These are phyloP conservation scores for Byssochlamys sp. DNA, from an alignment of 2,329 filamentous ascomycete genomes.

Conservation along the genomic window DNA sequence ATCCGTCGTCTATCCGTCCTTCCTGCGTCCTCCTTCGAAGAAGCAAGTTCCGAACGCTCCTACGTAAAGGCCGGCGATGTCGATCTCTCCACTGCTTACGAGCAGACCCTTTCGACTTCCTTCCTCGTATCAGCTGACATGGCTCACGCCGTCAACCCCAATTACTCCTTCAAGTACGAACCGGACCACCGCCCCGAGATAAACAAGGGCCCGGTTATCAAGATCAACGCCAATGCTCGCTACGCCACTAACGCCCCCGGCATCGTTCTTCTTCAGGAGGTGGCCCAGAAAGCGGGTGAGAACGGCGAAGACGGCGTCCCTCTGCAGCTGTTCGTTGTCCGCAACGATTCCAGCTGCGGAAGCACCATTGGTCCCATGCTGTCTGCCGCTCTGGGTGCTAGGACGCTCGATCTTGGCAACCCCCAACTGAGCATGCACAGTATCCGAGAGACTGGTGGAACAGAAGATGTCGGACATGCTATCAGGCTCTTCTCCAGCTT, in stretches of 20 bases:
- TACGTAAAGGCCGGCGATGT: slow-evolving; percentile 53
- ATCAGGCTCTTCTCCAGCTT: slow-evolving; percentile 81
- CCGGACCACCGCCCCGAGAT: slow-evolving; percentile 81
- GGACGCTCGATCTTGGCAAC: slow-evolving; percentile 87
- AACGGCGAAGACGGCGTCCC: slow-evolving; percentile 61
- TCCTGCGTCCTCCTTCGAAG: slow-evolving; percentile 47
- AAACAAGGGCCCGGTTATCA: slow-evolving; percentile 94
- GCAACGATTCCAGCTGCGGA: slow-evolving; percentile 89
- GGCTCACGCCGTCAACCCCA: slow-evolving; percentile 92
- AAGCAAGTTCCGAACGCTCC: slow-evolving; percentile 50
- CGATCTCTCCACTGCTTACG: slow-evolving; percentile 70
- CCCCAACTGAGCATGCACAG: slow-evolving; percentile 94
- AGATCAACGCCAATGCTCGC: slow-evolving; percentile 93
- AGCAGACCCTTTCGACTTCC: slow-evolving; percentile 81
- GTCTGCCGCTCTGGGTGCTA: slow-evolving; percentile 70
- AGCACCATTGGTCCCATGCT: slow-evolving; percentile 98
- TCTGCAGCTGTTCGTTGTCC: slow-evolving; percentile 87
- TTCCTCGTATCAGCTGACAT: slow-evolving; percentile 96
- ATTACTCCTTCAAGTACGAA: slow-evolving; percentile 89
- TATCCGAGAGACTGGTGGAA: slow-evolving; percentile 84
- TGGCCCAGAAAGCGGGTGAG: slow-evolving; percentile 53
- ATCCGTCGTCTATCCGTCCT: slow-evolving; percentile 77
- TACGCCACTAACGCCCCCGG: slow-evolving; percentile 96
- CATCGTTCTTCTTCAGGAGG: slow-evolving; percentile 83
- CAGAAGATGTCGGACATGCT: slow-evolving; percentile 76